Evolutionary conservation across 2,329 filamentous ascomycete species (phyloP), one percentile per base, ranked within the genome.

Genomic region (Diplocarpon rosae): DNA sequence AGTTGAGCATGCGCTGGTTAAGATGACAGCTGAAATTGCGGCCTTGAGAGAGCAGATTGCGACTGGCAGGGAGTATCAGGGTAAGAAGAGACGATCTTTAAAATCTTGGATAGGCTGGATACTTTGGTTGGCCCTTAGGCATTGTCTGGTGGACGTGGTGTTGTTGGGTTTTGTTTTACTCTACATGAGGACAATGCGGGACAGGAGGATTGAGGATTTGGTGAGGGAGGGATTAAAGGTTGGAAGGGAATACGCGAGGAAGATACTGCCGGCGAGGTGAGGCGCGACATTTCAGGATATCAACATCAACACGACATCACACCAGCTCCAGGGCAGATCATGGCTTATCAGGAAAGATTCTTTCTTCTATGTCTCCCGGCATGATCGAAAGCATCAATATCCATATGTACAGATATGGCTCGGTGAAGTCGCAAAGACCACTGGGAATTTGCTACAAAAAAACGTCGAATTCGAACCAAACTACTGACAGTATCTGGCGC

Each of bases 11-110:
- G 85, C 87, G 16, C 72, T 96, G 45, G 85, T 90, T 45, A 85
- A 88, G 56, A 80, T 96, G 66, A 94, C 89, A 5, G 84, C 88
- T 13, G 92, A 98, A 65, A 78, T 98, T 28, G 89, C 92, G 1
- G 92, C 92, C 0, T 66, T 96, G 50, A 76, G 92, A 30, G 92
- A 98, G 65, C 89, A 96, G 61, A 83, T 96, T 54, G 83, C 87
- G 43, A 75, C 78, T 0, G 80, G 85, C 0, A 73, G 84, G 11
- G 76, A 90, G 53, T 83, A 83, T 66, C 75, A 76, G 50, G 73
- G 76, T 14, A 76, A 75, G 53, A 80, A 74, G 53, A 75, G 76
- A 49, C 76, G 75, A 49, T 80, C 75, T 43, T 63, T 84, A 17
- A 72, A 77, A 39, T 73, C 79, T 1, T 93, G 86, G 85, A 39